Percentiles rank a stretch among this genome's conserved stretches.
Evolutionary conservation across 2,329 filamentous ascomycete genomes (phyloP).

Genomic region (Stachybotrys chartarum): DNA sequence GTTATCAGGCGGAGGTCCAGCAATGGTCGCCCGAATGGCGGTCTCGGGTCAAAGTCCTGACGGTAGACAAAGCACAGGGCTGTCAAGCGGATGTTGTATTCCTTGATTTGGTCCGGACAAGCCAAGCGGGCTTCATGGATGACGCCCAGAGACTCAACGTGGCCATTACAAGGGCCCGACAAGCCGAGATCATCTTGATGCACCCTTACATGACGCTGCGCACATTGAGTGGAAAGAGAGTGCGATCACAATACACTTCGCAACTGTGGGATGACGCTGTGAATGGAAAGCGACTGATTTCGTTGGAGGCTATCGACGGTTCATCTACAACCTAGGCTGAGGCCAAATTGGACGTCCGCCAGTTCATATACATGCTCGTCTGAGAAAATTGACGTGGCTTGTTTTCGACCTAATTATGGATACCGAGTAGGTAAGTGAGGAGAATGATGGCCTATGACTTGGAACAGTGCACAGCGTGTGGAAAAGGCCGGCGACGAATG

Average conservation of each 20-base stretch:
- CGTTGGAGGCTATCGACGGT: not conserved
- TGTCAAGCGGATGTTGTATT: conserved; percentile 41
- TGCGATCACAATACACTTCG: conserved; percentile 15
- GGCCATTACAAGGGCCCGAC: conserved; percentile 34
- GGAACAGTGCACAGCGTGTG: too few relatives aligned
- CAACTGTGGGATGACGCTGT: conserved; percentile 24
- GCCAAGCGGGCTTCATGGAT: conserved; percentile 31
- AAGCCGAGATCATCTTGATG: conserved; percentile 40
- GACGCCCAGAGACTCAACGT: conserved; percentile 38
- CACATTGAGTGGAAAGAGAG: conserved; percentile 1
- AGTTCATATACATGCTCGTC: too few relatives aligned
- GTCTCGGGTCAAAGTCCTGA: conserved; percentile 30
- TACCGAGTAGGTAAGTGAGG: too few relatives aligned
- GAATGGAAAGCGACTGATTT: not conserved
- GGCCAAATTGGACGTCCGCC: too few relatives aligned
- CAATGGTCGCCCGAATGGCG: conserved; percentile 17
- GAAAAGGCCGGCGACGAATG: too few relatives aligned
- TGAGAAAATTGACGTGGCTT: too few relatives aligned
- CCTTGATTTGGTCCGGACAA: conserved; percentile 37
- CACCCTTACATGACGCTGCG: conserved; percentile 25
- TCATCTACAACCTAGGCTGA: not conserved
- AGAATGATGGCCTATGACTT: too few relatives aligned
- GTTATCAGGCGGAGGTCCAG: conserved; percentile 24
- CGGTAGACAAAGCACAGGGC: conserved; percentile 37
- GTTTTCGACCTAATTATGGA: too few relatives aligned